These are phyloP conservation scores for Ramalina intermedia DNA, from an alignment of 495 filamentous ascomycete genomes.

Conservation along the genomic window DNA sequence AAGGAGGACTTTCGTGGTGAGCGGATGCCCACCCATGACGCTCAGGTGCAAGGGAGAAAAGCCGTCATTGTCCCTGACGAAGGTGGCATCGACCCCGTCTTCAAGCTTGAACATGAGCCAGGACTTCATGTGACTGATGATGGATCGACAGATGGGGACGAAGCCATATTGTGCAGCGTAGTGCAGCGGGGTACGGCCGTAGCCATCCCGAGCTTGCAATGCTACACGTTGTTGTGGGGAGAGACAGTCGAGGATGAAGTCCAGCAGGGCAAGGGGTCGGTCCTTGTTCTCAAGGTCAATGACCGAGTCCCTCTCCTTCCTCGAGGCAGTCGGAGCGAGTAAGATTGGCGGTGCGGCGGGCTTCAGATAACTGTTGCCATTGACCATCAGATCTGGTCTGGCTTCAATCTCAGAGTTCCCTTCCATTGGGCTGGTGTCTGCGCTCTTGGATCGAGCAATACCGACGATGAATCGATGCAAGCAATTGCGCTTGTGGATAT, in stretches of 20 bases:
- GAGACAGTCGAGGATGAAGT: constrained; percentile 57
- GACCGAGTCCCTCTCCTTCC: constrained; percentile 41
- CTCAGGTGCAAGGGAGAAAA: constrained; percentile 82
- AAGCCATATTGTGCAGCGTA: constrained; percentile 95
- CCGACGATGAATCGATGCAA: constrained; percentile 83
- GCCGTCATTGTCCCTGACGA: constrained; percentile 88
- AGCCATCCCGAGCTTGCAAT: constrained; percentile 53
- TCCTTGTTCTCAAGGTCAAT: constrained; percentile 52
- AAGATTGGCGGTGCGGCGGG: constrained; percentile 56
- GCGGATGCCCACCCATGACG: constrained; percentile 78
- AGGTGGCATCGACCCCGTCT: constrained; percentile 66
- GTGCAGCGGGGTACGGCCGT: constrained; percentile 79
- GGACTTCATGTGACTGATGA: constrained; percentile 74
- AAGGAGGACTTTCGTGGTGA: constrained; percentile 68
- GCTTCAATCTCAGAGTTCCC: constrained; percentile 28
- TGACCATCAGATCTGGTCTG: constrained; percentile 34
- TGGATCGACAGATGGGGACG: constrained; percentile 68
- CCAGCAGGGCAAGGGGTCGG: constrained; percentile 57
- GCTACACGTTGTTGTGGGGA: constrained; percentile 53
- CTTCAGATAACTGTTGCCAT: constrained; percentile 53
- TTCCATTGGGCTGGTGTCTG: constrained; percentile 27
- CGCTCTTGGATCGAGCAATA: constrained; percentile 60
- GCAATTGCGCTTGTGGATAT: constrained; percentile 87
- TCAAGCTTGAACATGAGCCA: constrained; percentile 79
- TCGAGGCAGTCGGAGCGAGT: constrained; percentile 40